These are phyloP conservation scores for Ilex aquifolium DNA, from an alignment of 257 asterid genomes.

Conservation along the genomic window DNA sequence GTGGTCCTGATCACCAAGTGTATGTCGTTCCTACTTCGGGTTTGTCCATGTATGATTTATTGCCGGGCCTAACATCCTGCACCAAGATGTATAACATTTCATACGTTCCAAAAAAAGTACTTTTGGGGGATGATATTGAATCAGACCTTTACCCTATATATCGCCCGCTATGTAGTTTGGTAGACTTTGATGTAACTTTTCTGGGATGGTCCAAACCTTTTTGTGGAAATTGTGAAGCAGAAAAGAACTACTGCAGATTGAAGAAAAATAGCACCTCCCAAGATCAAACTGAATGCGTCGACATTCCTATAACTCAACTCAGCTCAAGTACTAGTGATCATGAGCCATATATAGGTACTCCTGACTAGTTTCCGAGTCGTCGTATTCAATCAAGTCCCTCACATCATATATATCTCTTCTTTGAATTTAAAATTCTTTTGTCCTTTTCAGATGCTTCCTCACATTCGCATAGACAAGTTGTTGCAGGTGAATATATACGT, in stretches of 20 bases:
- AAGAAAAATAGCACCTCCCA: conserved; percentile 20
- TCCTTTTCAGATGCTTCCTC: background rate
- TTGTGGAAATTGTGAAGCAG: conserved; percentile 51
- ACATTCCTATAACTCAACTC: conserved; percentile 3
- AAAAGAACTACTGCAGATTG: conserved; percentile 37
- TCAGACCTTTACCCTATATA: too few relatives aligned
- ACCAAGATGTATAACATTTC: too few relatives aligned
- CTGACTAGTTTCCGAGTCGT: background rate
- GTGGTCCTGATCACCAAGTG: too few relatives aligned
- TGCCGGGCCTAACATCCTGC: too few relatives aligned
- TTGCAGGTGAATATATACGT: too few relatives aligned
- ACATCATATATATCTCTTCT: background rate
- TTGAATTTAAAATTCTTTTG: background rate
- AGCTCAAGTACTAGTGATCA: conserved; percentile 16
- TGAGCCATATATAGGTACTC: conserved; percentile 19
- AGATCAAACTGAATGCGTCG: conserved; percentile 19
- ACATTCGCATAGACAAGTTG: background rate
- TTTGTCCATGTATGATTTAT: too few relatives aligned
- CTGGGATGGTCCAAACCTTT: conserved; percentile 49
- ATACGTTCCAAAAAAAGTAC: too few relatives aligned
- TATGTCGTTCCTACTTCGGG: too few relatives aligned
- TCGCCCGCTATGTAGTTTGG: too few relatives aligned
- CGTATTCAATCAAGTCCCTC: background rate
- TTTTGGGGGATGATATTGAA: too few relatives aligned
- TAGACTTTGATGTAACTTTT: too few relatives aligned